phyloP scores from a whole-genome alignment of 164 flowering plant genomes.

The Umbellularia californica region DNA sequence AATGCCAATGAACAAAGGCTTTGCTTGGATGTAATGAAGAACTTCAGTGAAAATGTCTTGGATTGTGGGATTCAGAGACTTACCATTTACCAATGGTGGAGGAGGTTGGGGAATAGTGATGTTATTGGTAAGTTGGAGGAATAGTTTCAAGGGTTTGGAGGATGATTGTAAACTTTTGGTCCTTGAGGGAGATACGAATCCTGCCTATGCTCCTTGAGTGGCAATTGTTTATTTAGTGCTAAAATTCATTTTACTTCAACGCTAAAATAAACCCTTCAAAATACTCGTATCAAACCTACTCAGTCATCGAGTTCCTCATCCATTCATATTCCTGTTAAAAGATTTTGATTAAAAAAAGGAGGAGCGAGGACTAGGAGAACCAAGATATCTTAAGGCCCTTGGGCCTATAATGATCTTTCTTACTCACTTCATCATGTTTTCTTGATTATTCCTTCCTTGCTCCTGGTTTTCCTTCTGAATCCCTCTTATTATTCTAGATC shows the following conservation, averaged over 20 bases:
- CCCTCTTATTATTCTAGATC: background rate
- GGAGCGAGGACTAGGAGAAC: too few species aligned
- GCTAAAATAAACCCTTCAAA: background rate
- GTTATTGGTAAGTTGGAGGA: conserved; percentile 24
- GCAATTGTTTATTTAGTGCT: background rate
- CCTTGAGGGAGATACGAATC: conserved; percentile 5
- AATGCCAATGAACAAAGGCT: conserved; percentile 28
- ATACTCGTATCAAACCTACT: too few species aligned
- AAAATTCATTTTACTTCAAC: background rate
- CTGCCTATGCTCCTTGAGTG: conserved; percentile 4
- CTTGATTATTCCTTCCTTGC: background rate
- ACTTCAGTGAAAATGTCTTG: conserved; percentile 10
- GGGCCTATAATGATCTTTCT: background rate
- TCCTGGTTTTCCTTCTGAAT: background rate
- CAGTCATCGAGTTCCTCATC: too few species aligned
- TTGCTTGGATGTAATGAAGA: conserved; percentile 31
- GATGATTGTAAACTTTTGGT: conserved; percentile 28
- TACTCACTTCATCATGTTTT: too few species aligned
- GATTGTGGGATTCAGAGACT: conserved; percentile 43
- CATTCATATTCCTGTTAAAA: too few species aligned
- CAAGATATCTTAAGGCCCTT: too few species aligned
- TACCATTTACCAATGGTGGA: conserved; percentile 18
- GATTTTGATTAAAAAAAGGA: too few species aligned
- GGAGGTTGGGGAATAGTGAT: conserved; percentile 25
- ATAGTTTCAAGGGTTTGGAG: conserved; percentile 13